These are phyloP conservation scores for Wickerhamomyces mucosus DNA, from an alignment of 805 yeast genomes.

Conservation along the genomic window DNA sequence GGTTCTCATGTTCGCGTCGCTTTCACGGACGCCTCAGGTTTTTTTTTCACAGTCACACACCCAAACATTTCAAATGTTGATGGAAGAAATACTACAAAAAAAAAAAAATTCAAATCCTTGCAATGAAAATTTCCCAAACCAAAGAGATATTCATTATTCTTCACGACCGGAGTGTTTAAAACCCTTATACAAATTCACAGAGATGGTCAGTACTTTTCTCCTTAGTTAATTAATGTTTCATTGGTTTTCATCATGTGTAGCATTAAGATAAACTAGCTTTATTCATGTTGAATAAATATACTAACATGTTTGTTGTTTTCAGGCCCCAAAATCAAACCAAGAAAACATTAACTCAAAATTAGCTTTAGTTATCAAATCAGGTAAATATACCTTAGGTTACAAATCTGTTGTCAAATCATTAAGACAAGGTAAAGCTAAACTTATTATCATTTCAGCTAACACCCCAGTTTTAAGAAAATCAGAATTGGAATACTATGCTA, in stretches of 20 bases:
- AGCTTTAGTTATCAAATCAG: slow-evolving; percentile 97
- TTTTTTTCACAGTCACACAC: too few species aligned
- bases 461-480: slow-evolving; percentile 99
- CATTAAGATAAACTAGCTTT: neutral
- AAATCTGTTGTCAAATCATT: slow-evolving; percentile 96
- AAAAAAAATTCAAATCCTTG: too few species aligned
- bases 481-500: slow-evolving; percentile 99
- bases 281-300: slow-evolving; percentile 14
- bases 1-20: too few species aligned
- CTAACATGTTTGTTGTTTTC: slow-evolving; percentile 26
- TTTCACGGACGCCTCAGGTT: too few species aligned
- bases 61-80: too few species aligned
- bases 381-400: slow-evolving; percentile 99
- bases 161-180: slow-evolving; percentile 87
- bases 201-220: slow-evolving; percentile 80
- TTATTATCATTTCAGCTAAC: slow-evolving; percentile 96
- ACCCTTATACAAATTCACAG: slow-evolving; percentile 55
- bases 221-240: too few species aligned
- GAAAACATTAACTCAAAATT: slow-evolving; percentile 97
- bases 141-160: too few species aligned
- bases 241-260: slow-evolving; percentile 3
- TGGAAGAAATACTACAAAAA: too few species aligned
- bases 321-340: slow-evolving; percentile 94
- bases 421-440: slow-evolving; percentile 98
- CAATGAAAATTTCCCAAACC: too few species aligned